Evolutionary conservation across 2,329 filamentous ascomycete genomes (phyloP).

Genomic region (Paraphaeosphaeria sporulosa): DNA sequence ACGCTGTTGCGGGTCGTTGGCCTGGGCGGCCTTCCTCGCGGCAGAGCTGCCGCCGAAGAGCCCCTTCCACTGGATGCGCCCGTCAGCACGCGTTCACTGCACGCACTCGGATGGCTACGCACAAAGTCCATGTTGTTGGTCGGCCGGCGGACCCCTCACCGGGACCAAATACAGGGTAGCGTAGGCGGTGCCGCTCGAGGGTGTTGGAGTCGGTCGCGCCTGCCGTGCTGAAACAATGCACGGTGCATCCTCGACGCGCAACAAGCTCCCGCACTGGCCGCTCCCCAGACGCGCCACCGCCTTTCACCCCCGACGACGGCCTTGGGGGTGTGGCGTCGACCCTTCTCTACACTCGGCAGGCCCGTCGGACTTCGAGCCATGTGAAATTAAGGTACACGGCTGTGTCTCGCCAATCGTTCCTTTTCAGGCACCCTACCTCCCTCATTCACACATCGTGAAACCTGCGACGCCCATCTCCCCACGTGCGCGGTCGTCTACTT

Average conservation of each 20-base stretch:
- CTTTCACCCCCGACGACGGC: not conserved
- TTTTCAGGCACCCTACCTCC: not conserved
- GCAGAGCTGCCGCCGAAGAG: conserved; percentile 64
- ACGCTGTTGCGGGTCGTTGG: conserved; percentile 66
- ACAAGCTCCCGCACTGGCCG: conserved; percentile 1
- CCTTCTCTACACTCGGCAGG: not conserved
- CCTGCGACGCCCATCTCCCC: not conserved
- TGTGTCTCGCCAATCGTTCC: conserved; percentile 3
- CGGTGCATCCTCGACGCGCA: not conserved
- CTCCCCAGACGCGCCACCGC: conserved; percentile 1
- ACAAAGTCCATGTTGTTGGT: conserved; percentile 10
- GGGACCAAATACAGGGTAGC: conserved; percentile 11
- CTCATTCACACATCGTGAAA: not conserved
- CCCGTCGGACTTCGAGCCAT: conserved; percentile 2
- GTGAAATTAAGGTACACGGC: conserved; percentile 11
- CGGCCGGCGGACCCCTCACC: conserved; percentile 16
- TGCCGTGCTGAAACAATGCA: conserved; percentile 5
- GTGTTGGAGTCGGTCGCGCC: conserved; percentile 2
- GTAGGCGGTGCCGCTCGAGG: conserved; percentile 5
- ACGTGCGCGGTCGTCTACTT: not conserved
- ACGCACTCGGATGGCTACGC: not conserved
- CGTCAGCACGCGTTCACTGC: conserved; percentile 24
- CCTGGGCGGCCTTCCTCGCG: conserved; percentile 57
- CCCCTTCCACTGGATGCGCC: conserved; percentile 62
- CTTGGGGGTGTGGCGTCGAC: conserved; percentile 3